Base-by-base conservation (phyloP, 257 asterid genomes). In the Craterostigma plantagineum region DNA sequence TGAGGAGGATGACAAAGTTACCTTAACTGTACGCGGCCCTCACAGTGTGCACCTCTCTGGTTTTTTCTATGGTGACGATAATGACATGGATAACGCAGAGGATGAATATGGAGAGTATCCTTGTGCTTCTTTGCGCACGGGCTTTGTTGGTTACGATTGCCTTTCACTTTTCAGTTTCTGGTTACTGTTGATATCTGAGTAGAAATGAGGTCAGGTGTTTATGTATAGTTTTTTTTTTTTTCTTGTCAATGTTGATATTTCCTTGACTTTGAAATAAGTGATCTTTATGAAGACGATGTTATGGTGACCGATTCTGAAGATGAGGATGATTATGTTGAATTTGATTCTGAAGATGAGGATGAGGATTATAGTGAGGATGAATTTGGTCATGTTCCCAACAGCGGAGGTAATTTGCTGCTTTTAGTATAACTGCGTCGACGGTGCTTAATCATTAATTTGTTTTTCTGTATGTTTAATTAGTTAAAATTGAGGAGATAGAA, bases 11-110 rank as follows among this genome's bases (percentile, higher is more conserved):
- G 81, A 76, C 15, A 77, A 79, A 9, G 95, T 79, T 39, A 65
- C 71, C 11, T 90, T 90, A 59, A 64, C 84, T 0, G 73, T 77
- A 43, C n/a, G 57, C 54, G 98, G 98, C 27, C 56, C 75, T 46
- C 72, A 73, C 51, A 65, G 64, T n/a, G 74, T 90, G 50, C 91
- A 90, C 68, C 77, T 90, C n/a, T 72, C 94, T 45, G 98, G 98
- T 39, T 90, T 79, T 74, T 87, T 73, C 60, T 72, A 57, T 30
- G 74, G 76, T 17, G 86, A 63, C 9, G 23, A 45, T n/a, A 73
- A 62, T 18, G 92, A 58, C 30, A 59, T 62, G 45, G 70, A 49
- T 51, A 6, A 42, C 13, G 16, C 40, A 10, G 79, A 41, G 46
- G 70, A 69, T 39, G 76, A 35, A 30, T 54, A 57, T 48, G 73